These are phyloP conservation scores for Exophiala oligosperma DNA, from an alignment of 2,329 filamentous ascomycete genomes.

Conservation along the genomic window DNA sequence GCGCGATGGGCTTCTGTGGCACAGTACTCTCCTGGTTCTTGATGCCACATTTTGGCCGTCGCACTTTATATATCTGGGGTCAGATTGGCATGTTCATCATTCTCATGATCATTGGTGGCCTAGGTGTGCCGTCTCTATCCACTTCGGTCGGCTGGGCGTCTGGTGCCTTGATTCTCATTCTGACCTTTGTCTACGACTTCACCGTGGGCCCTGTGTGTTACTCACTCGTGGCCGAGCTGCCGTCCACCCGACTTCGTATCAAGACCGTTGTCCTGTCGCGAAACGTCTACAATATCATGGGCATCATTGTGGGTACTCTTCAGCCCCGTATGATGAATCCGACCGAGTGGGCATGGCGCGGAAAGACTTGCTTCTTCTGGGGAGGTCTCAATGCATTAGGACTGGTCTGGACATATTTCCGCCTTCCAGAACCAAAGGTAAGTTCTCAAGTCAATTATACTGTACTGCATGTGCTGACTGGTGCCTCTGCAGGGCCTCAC, in stretches of 20 bases:
- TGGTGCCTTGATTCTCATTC: slow-evolving; percentile 54
- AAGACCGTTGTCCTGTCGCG: slow-evolving; percentile 58
- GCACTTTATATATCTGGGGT: slow-evolving; percentile 37
- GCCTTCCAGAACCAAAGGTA: slow-evolving; percentile 43
- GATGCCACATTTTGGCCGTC: slow-evolving; percentile 34
- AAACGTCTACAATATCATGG: slow-evolving; percentile 50
- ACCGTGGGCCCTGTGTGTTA: slow-evolving; percentile 57
- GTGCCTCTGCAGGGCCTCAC: slow-evolving; percentile 37
- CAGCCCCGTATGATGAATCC: slow-evolving; percentile 39
- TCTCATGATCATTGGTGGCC: slow-evolving; percentile 34
- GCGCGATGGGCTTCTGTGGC: slow-evolving; percentile 59
- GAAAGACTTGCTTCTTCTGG: slow-evolving; percentile 44
- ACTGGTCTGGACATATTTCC: slow-evolving; percentile 45
- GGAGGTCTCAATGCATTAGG: slow-evolving; percentile 37
- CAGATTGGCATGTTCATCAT: slow-evolving; percentile 57
- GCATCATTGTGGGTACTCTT: slow-evolving; percentile 35
- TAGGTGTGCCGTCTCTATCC: slow-evolving; percentile 27
- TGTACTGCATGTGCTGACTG: not conserved
- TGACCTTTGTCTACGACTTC: slow-evolving; percentile 57
- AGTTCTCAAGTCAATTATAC: not conserved
- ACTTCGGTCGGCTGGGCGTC: slow-evolving; percentile 36
- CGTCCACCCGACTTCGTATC: slow-evolving; percentile 54
- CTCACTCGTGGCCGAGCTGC: slow-evolving; percentile 54
- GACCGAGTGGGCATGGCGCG: slow-evolving; percentile 39
- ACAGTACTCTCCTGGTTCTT: slow-evolving; percentile 53